phyloP scores from a whole-genome alignment of 768 basidiomycete species.

The Mycena floridula region DNA sequence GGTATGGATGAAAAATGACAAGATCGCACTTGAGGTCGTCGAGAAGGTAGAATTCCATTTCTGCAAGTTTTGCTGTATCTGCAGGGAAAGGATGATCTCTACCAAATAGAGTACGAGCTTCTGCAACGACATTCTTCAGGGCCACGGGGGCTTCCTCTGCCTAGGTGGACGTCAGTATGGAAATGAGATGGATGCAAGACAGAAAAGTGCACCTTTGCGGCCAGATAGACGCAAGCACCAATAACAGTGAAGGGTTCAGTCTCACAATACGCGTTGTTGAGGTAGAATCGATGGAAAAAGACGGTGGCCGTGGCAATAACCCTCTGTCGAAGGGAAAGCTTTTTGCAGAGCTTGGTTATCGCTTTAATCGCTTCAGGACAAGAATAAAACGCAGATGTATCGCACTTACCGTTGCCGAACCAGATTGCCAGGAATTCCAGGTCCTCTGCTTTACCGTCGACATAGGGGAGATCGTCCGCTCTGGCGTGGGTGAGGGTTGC shows the following conservation, averaged over 20 bases:
- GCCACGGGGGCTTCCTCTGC: conserved; percentile 94
- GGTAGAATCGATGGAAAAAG: conserved; percentile 94
- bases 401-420: no score
- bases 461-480: no score
- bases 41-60: conserved; percentile 99
- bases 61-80: conserved; percentile 88
- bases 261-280: conserved; percentile 93
- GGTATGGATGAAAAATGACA: conserved; percentile 91
- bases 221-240: conserved; percentile 91
- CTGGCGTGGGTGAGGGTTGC: no score
- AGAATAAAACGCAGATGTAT: no score
- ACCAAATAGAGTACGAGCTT: conserved; percentile 73
- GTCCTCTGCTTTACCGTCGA: no score
- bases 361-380: no score
- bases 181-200: no score
- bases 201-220: no score
- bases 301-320: conserved; percentile 92
- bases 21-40: conserved; percentile 96
- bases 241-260: conserved; percentile 93
- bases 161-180: no score
- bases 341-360: conserved; percentile 83
- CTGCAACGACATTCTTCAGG: conserved; percentile 86
- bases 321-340: conserved; percentile 76
- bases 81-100: conserved; percentile 74
- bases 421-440: no score